phyloP scores from a whole-genome alignment of 371 early-diverging fungal genomes.

The Lichtheimia hyalospora region DNA sequence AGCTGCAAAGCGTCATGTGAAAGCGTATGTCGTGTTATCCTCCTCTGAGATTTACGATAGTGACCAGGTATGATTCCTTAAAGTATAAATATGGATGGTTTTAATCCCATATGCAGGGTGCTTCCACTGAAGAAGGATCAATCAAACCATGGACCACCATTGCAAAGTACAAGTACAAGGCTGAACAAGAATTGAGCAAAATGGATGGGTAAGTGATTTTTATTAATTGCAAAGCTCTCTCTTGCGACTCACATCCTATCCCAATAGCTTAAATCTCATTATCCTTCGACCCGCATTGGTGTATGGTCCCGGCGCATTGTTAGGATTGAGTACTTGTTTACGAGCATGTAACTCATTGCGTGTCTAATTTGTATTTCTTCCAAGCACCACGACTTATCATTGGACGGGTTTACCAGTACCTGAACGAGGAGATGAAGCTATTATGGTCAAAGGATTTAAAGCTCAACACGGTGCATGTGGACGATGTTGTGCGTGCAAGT shows the following conservation, averaged over 20 bases:
- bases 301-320: slow-evolving; percentile 82
- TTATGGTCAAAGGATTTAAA: slow-evolving; percentile 89
- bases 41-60: slow-evolving; percentile 89
- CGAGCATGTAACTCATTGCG: not conserved
- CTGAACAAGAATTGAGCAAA: slow-evolving; percentile 75
- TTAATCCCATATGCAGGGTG: slow-evolving; percentile 44
- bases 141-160: slow-evolving; percentile 84
- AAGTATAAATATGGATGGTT: not conserved
- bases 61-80: slow-evolving; percentile 57
- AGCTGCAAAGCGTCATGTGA: slow-evolving; percentile 76
- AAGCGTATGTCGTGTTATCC: slow-evolving; percentile 79
- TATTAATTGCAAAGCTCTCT: too few species aligned
- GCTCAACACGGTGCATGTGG: slow-evolving; percentile 92
- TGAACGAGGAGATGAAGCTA: slow-evolving; percentile 85
- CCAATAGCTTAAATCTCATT: slow-evolving; percentile 66
- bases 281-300: slow-evolving; percentile 90
- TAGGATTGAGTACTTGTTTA: slow-evolving; percentile 70
- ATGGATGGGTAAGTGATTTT: slow-evolving; percentile 51
- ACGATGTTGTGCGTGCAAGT: slow-evolving; percentile 80
- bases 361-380: not conserved
- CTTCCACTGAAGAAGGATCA: slow-evolving; percentile 70
- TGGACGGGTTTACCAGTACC: slow-evolving; percentile 84
- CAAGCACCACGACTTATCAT: slow-evolving; percentile 88
- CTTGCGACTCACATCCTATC: not conserved
- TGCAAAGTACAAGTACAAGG: slow-evolving; percentile 77